Base-by-base conservation (phyloP, 805 yeast genomes). In the Barnettozyma vustinii region DNA sequence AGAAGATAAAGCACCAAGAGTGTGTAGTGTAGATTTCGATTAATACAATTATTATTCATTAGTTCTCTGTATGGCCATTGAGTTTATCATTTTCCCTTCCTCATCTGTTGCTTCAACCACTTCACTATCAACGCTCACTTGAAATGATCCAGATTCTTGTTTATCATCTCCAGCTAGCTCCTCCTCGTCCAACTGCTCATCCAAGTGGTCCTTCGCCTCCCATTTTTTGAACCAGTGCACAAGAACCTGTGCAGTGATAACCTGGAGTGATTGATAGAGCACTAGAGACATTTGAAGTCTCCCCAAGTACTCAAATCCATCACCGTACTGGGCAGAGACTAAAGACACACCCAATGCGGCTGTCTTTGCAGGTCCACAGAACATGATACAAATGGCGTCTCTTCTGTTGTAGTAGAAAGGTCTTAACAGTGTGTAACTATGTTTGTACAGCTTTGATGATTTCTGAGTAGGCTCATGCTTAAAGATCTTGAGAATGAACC, bases 361-460 rank as follows among this genome's bases (percentile, higher is more conserved):
- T 1, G 96, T 89, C 65, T 89, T 90, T 2, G 97, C 96, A 5
- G 96, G 92, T 10, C 96, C 96, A 66, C 96, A 87, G 51, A 88
- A 74, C 84, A 89, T 77, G 45, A 90, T 76, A 12, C 91, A 75
- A 33, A 87, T 87, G 0, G 96, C 79, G 59, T 90, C 96, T 45
- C 71, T 65, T 56, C 83, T 77, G 57, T 74, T 73, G 65, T 85
- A 85, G 65, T 84, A 85, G 58, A 86, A 87, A 1, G 92, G 92
- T 47, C 73, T 65, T 47, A 68, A 67, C 10, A 66, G 37, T 48
- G 60, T 64, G 50, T 68, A 70, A 1, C 71, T 52, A 55, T 64
- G 66, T 6, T 56, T 72, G 57, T 87, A 86, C 0, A 65, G 4
- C 32, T 40, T 67, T 1, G 84, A 61, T 2, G 77, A 69, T 12